Conservation (phyloP, 2,329 filamentous ascomycete genomes). For the Epichloe sylvatica region DNA sequence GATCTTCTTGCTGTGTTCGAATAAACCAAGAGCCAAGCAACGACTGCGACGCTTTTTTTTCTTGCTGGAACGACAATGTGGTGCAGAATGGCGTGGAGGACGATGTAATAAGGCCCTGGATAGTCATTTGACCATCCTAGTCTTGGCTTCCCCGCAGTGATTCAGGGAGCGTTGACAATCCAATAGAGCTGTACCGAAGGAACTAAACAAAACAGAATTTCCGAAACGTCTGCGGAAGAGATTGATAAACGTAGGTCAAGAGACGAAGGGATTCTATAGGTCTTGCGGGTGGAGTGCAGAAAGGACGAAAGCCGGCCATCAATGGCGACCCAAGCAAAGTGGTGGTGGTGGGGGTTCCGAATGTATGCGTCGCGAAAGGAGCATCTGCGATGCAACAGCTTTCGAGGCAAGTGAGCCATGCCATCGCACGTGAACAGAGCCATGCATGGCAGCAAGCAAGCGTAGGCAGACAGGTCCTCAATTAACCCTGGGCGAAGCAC, state of each 20-base stretch:
- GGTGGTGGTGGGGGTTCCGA: neutral
- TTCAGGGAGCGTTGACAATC: neutral
- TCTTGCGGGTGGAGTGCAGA: slow-evolving; percentile 1
- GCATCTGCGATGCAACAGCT: slow-evolving; percentile 4
- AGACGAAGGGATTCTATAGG: neutral
- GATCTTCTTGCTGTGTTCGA: neutral
- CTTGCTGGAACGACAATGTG: slow-evolving; percentile 1
- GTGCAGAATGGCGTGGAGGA: neutral
- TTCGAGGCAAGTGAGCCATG: slow-evolving; percentile 1
- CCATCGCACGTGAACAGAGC: slow-evolving; percentile 1
- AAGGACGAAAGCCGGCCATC: neutral
- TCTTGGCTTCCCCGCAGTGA: slow-evolving; percentile 3
- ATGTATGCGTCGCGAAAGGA: slow-evolving; percentile 1
- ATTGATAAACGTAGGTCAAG: neutral
- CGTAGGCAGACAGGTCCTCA: slow-evolving; percentile 1
- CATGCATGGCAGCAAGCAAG: slow-evolving; percentile 3
- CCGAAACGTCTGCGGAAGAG: neutral
- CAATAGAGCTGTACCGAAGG: neutral
- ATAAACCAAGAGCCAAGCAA: neutral
- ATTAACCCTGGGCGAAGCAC: neutral
- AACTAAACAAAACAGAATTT: neutral
- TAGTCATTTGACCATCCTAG: slow-evolving; percentile 4
- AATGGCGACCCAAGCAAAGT: neutral
- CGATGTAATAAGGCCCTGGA: slow-evolving; percentile 1
- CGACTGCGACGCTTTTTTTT: slow-evolving; percentile 2